Conservation (phyloP, 2,329 filamentous ascomycete genomes). For the Aspergillus amoenus region DNA sequence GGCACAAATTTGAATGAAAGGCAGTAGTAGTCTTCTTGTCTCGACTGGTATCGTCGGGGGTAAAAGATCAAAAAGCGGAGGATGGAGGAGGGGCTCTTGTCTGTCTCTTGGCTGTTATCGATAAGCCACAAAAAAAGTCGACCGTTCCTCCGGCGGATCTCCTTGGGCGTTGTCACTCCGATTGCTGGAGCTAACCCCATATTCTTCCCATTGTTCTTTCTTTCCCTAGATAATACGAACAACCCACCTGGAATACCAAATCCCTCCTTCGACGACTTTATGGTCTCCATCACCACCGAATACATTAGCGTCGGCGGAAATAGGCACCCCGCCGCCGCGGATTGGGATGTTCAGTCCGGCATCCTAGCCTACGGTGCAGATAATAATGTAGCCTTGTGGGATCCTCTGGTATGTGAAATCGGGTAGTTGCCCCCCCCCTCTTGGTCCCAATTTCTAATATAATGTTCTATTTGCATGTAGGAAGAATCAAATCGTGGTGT, state of each 20-base stretch:
- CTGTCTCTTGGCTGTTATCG: constrained; percentile 11
- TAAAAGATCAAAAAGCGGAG: neutral
- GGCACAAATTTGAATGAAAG: neutral
- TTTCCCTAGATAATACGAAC: neutral
- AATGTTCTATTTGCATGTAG: constrained; percentile 27
- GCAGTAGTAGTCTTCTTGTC: neutral
- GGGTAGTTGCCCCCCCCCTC: neutral
- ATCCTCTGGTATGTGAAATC: constrained; percentile 62
- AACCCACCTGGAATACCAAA: neutral
- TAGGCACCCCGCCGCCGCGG: constrained; percentile 81
- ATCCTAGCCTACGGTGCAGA: constrained; percentile 86
- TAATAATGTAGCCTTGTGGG: constrained; percentile 85
- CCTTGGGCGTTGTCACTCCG: neutral
- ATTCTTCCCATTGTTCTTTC: neutral
- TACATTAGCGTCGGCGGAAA: constrained; percentile 82
- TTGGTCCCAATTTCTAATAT: neutral
- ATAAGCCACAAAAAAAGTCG: constrained; percentile 15
- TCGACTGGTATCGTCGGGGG: neutral
- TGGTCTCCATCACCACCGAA: constrained; percentile 43
- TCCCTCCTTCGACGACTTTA: constrained; percentile 12
- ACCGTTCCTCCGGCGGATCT: neutral
- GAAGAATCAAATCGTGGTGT: constrained; percentile 58
- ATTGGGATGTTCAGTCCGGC: constrained; percentile 72
- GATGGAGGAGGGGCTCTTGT: constrained; percentile 18
- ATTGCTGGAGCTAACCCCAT: neutral